phyloP scores from a whole-genome alignment of 208 protist species.

The Trypanosoma lewisi region DNA sequence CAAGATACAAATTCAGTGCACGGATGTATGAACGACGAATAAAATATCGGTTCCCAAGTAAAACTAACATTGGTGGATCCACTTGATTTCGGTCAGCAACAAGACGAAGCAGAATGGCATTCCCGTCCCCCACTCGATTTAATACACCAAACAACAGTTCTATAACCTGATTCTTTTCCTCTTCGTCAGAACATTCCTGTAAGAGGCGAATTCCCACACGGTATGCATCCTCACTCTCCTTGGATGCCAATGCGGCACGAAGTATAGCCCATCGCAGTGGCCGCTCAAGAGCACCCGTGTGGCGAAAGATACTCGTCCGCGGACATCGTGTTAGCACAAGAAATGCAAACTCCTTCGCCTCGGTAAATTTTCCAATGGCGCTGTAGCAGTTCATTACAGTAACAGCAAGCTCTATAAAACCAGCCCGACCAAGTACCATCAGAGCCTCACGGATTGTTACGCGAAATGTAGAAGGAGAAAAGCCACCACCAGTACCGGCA shows the following conservation, averaged over 20 bases:
- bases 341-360: constrained; percentile 88
- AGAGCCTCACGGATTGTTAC: constrained; percentile 73
- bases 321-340: constrained; percentile 59
- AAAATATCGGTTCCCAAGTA: constrained; percentile 82
- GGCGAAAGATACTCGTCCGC: constrained; percentile 40
- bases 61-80: constrained; percentile 53
- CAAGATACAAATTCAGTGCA: constrained; percentile 73
- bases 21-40: constrained; percentile 64
- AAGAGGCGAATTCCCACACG: constrained; percentile 77
- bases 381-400: constrained; percentile 83
- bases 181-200: constrained; percentile 58
- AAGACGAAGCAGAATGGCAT: constrained; percentile 43
- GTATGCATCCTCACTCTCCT: constrained; percentile 80
- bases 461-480: constrained; percentile 27
- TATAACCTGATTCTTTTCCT: constrained; percentile 60
- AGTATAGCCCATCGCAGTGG: constrained; percentile 77
- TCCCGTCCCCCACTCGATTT: constrained; percentile 54
- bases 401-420: constrained; percentile 69
- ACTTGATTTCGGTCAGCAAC: constrained; percentile 43
- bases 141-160: constrained; percentile 79
- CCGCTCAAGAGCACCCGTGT: constrained; percentile 55
- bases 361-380: constrained; percentile 74
- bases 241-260: constrained; percentile 64
- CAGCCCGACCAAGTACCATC: constrained; percentile 47
- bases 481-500: constrained; percentile 11